Evolutionary conservation across 441 rosid genomes (phyloP).

Genomic region (Metrosideros polymorpha): DNA sequence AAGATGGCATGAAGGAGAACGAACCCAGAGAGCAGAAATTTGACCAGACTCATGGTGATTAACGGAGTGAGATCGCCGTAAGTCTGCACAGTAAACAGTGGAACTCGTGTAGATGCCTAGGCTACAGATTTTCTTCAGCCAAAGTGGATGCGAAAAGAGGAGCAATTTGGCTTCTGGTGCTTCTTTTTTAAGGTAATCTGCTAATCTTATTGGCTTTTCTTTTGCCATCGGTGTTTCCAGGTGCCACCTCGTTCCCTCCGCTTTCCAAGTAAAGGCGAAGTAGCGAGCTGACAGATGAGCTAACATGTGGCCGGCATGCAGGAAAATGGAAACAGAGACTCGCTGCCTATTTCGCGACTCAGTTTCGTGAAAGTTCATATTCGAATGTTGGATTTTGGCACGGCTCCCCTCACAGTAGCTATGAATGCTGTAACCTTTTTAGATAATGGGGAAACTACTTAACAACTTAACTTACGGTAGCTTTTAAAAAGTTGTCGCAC

Average conservation of each 20-base stretch:
- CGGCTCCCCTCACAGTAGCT: neutral
- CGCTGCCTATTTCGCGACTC: neutral
- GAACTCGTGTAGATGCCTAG: neutral
- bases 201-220: neutral
- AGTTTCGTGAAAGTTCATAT: neutral
- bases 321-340: neutral
- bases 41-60: neutral
- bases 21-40: neutral
- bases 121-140: neutral
- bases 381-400: neutral
- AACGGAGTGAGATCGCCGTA: neutral
- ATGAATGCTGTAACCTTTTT: neutral
- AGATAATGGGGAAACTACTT: neutral
- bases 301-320: neutral
- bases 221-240: neutral
- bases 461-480: neutral
- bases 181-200: neutral
- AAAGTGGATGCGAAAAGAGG: neutral
- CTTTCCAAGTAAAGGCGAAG: neutral
- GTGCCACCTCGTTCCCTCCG: neutral
- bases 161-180: neutral
- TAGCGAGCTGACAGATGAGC: neutral
- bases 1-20: neutral
- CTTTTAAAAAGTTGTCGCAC: neutral
- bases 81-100: neutral